Percentiles rank a stretch among this genome's conserved stretches.
These are phyloP conservation scores for Tephrocybe sp. DNA, from an alignment of 768 basidiomycete species.

Conservation along the genomic window DNA sequence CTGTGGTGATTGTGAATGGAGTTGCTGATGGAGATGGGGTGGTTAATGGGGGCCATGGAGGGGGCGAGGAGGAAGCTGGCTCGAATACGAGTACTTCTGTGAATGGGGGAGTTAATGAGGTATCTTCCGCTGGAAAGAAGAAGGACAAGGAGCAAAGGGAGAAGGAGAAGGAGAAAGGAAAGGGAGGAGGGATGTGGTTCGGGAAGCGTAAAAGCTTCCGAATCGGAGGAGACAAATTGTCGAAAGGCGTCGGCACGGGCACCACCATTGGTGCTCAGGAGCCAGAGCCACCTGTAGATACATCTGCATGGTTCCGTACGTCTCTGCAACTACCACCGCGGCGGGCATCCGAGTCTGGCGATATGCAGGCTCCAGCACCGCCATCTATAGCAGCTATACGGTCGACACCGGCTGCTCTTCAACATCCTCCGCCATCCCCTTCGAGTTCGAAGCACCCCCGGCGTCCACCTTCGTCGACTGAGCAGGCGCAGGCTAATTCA, in stretches of 20 bases:
- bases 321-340: conserved; percentile 10
- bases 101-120: conserved; percentile 11
- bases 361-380: not conserved
- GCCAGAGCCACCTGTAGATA: not conserved
- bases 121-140: not conserved
- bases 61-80: conserved; percentile 1
- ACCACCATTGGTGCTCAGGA: not conserved
- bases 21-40: not conserved
- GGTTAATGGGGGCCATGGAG: not conserved
- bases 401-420: conserved; percentile 3
- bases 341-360: conserved; percentile 12
- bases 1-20: conserved; percentile 3
- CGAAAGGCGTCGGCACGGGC: conserved; percentile 10
- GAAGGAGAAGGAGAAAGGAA: conserved; percentile 21
- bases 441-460: not conserved
- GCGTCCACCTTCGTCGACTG: not conserved
- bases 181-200: conserved; percentile 25
- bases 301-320: conserved; percentile 7
- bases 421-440: not conserved
- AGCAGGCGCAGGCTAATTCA: not conserved
- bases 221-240: conserved; percentile 36
- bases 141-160: conserved; percentile 30
- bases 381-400: not conserved
- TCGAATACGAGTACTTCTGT: conserved; percentile 16
- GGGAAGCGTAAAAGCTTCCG: conserved; percentile 34